Base-by-base conservation (phyloP, 768 basidiomycete genomes). In the Psilocybe subaeruginosa region DNA sequence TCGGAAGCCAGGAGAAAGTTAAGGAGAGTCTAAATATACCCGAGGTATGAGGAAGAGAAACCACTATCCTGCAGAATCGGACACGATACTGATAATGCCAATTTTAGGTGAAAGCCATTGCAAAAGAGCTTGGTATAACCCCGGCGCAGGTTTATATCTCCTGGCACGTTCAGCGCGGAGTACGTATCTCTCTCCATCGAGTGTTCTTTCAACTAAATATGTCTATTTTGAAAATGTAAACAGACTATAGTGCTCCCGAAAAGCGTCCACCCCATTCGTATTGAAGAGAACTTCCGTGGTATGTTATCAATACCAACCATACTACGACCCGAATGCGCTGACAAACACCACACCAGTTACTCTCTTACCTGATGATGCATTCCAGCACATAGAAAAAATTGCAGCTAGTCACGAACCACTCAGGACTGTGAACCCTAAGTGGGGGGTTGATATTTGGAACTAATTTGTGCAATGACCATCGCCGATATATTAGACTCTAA, bases 101-200 rank as follows among this genome's bases (percentile, higher is more conserved):
- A 9, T 46, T 31, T 9, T 60, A 85, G 80, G 80, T 89, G 16
- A 80, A 83, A 67, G 71, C 76, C 43, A 85, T 90, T 60, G 88
- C 90, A 14, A 67, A 79, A 56, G 80, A 85, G 62, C 80, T 91
- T 57, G 82, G 83, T 3, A 85, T 92, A 56, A 90, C 89, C 3
- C 90, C 90, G 19, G 90, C 90, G 3, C 89, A 91, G 68, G 88
- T 87, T 29, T 77, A 90, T 54, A 85, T 91, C 67, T 87, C 85
- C 1, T 92, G 91, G 91, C 85, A 87, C 67, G 80, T 91, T 52
- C 90, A 90, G 72, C 85, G 89, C 19, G 90, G 91, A 8, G 88
- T 90, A 69, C 47, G 85, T 78, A 16, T 49, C n/a, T n/a, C 31
- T 17, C 12, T 54, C 43, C 16, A 29, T 14, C 5, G 41, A 5